These are phyloP conservation scores for Lentinula boryana DNA, from an alignment of 768 basidiomycete species.

Conservation along the genomic window DNA sequence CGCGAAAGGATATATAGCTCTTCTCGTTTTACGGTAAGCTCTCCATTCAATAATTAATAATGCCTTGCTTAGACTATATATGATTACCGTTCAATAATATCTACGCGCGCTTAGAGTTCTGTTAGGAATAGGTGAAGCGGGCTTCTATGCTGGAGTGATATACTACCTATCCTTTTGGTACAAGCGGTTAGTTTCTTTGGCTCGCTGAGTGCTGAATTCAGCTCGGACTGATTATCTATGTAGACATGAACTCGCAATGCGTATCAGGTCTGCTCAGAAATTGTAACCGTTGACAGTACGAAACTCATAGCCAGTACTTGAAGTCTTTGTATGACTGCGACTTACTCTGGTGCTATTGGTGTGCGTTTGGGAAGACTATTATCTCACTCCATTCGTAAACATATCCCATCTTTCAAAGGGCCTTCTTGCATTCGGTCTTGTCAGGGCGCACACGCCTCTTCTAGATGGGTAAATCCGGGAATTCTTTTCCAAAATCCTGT, in stretches of 20 bases:
- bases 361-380: constrained; percentile 18
- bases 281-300: too few relatives aligned
- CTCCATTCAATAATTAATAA: too few relatives aligned
- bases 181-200: constrained; percentile 12
- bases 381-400: background rate
- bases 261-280: constrained; percentile 32
- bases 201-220: too few relatives aligned
- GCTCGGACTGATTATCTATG: background rate
- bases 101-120: constrained; percentile 30
- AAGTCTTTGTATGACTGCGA: constrained; percentile 55
- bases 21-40: constrained; percentile 34
- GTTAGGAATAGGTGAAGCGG: constrained; percentile 55
- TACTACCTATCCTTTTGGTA: constrained; percentile 61
- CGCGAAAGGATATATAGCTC: constrained; percentile 44
- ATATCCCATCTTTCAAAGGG: constrained; percentile 27
- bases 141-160: constrained; percentile 56
- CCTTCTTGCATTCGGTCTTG: constrained; percentile 50
- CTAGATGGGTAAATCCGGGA: constrained; percentile 25
- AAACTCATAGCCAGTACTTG: background rate
- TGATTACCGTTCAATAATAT: too few relatives aligned
- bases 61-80: too few relatives aligned
- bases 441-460: constrained; percentile 40
- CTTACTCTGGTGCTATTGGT: constrained; percentile 49
- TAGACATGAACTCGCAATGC: constrained; percentile 44
- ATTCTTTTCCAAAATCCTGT: background rate